Evolutionary conservation across 106 monocot genomes (phyloP), one percentile per base, ranked within the genome.

Genomic region (Phalaenopsis equestris): DNA sequence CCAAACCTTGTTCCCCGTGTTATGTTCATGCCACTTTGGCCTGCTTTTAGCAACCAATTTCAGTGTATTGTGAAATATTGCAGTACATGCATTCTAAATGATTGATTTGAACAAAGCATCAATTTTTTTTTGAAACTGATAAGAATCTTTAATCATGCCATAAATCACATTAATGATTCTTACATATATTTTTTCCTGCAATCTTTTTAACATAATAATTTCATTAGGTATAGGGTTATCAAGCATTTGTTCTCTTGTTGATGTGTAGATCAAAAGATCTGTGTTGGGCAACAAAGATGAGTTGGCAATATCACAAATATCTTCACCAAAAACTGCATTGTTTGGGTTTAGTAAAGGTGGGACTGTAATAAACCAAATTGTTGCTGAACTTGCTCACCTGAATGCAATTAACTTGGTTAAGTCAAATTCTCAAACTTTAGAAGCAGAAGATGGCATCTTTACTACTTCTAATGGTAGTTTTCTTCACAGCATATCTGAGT

Each of bases 261-360:
- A 24, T 77, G 72, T 45, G 36, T 83, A 91, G 91, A 75, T 91
- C 42, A 75, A 61, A 80, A 85, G 21, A 36, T 1, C 75, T 24
- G 41, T 79, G 39, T 82, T 65, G 41, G 58, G 47, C 65, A 43
- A 11, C 55, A 47, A 14, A 67, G 30, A 56, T 56, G 77, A 78
- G 64, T 73, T 47, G 15, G 4, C 21, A 67, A 10, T 68, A 6
- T 72, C 76, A 47, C 48, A 77, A 55, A 39, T 81, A 37, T 42
- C 78, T 72, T 16, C 41, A 37, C 90, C 91, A 15, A 88, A 80
- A 85, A 92, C 94, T 5, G n/a, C 92, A 47, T 42, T 98, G 41
- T 56, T 98, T 12, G 98, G 98, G 15, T 98, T 98, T 76, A 98
- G 98, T 39, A 98, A 98, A 80, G 92, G 92, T 52, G 98, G 98